These are phyloP conservation scores for Blastomyces emzantsi DNA, from an alignment of 2,329 filamentous ascomycete species.

Conservation along the genomic window DNA sequence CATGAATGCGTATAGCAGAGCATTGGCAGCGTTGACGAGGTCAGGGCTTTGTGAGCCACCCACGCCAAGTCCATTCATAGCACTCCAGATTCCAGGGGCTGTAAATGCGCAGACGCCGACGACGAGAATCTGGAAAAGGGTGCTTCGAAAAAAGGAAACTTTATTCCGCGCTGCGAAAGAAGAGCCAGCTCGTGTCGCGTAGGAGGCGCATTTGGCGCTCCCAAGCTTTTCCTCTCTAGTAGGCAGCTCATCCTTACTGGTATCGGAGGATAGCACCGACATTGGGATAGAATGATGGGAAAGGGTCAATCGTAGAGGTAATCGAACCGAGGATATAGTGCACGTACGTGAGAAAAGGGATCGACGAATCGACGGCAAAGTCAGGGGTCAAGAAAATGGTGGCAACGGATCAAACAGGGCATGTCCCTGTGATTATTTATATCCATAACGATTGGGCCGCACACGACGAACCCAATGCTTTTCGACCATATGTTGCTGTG, in stretches of 20 bases:
- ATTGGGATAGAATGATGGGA: neutral
- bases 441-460: neutral
- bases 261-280: neutral
- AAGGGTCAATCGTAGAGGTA: neutral
- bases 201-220: neutral
- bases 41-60: conserved; percentile 57
- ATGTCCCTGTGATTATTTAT: neutral
- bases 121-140: conserved; percentile 63
- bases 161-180: neutral
- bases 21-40: conserved; percentile 62
- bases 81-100: conserved; percentile 62
- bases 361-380: neutral
- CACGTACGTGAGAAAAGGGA: neutral
- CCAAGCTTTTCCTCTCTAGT: neutral
- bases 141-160: conserved; percentile 44
- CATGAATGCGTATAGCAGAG: conserved; percentile 59
- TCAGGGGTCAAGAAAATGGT: neutral
- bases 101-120: conserved; percentile 62
- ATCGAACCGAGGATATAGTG: neutral
- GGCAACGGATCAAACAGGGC: neutral
- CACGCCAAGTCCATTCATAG: conserved; percentile 64
- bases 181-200: neutral
- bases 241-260: neutral
- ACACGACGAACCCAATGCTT: neutral
- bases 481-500: neutral